A percentile compares a stretch with the other conserved stretches of the same genome.
Evolutionary conservation across 2,329 filamentous ascomycete genomes (phyloP).

Genomic region (Camptophora hylomeconis): DNA sequence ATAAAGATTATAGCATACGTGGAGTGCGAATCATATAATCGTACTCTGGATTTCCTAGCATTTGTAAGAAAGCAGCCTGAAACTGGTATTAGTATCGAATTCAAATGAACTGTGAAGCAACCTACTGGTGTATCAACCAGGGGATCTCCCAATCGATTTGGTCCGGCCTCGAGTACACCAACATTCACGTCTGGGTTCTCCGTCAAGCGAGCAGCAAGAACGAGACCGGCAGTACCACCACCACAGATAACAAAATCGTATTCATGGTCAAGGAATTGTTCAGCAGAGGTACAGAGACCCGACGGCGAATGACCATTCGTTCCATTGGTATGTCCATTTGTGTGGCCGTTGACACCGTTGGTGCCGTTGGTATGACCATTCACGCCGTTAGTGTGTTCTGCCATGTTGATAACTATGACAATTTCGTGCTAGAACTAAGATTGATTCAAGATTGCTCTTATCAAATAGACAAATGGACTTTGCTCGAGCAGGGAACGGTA

Average conservation of each 20-base stretch:
- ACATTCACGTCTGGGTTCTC: slow-evolving; percentile 25
- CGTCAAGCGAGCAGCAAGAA: slow-evolving; percentile 21
- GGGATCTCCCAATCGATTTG: slow-evolving; percentile 19
- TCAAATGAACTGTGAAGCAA: slow-evolving; percentile 9
- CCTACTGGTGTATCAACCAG: slow-evolving; percentile 18
- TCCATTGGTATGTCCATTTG: no score
- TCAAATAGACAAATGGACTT: no score
- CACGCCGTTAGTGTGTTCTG: slow-evolving; percentile 1
- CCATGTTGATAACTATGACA: slow-evolving; percentile 3
- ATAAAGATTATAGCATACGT: no score
- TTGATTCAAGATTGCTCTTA: no score
- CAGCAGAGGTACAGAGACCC: slow-evolving; percentile 9
- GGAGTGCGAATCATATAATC: slow-evolving; percentile 16
- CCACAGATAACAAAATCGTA: slow-evolving; percentile 23
- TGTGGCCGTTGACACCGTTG: no score
- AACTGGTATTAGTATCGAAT: neutral
- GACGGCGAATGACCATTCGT: slow-evolving; percentile 2
- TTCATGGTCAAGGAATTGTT: slow-evolving; percentile 11
- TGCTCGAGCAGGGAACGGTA: no score
- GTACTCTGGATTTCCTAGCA: slow-evolving; percentile 11
- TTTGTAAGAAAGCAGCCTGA: neutral
- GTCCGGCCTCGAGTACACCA: slow-evolving; percentile 33
- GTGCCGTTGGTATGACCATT: slow-evolving; percentile 4
- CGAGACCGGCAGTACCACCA: slow-evolving; percentile 22
- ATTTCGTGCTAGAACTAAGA: no score